Base-by-base conservation (phyloP, 129 eudicot genomes). In the Escallonia herrerae region DNA sequence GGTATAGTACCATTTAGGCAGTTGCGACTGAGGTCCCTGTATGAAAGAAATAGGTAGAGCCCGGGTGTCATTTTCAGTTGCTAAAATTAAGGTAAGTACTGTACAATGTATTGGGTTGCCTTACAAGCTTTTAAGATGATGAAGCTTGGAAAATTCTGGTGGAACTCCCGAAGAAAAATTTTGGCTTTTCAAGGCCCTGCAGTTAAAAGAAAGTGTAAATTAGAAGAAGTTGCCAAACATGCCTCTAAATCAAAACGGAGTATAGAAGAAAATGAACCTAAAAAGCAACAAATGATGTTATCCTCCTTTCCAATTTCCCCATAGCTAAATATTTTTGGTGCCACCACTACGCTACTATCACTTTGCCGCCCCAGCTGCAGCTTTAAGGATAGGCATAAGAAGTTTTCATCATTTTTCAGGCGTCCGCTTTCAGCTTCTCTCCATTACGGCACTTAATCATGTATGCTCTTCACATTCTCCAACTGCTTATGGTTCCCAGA, bases 21-120 rank as follows among this genome's bases (percentile, higher is more conserved):
- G 76, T 90, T 90, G 70, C 97, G 87, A 65, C 97, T 90, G 58
- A 90, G 82, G 74, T 90, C 97, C 81, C 97, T 90, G 95, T 77
- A 83, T 64, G 51, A 22, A 8, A 41, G 49, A 5, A 5, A 45
- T 45, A 45, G 2, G 49, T 45, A 45, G 49, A 45, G 49, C 49
- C 9, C 49, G 0, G 6, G 6, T 45, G 49, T 22, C 33, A 22
- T 22, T 22, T 22, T 22, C 33, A 22, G 1, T 22, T 22, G 14
- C 7, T 33, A n/a, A 15, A 6, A n/a, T 51, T 5, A 33, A 58
- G 14, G 22, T 2, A 11, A 15, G 51, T 56, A 38, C n/a, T n/a
- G n/a, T n/a, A n/a, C 7, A 10, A 62, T 37, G 9, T 71, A 47
- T 2, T 56, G 64, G 53, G 40, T 50, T 50, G 62, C 39, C 96